Base-by-base conservation (phyloP, 108 stramenopile species). In the Bacterosira constricta region DNA sequence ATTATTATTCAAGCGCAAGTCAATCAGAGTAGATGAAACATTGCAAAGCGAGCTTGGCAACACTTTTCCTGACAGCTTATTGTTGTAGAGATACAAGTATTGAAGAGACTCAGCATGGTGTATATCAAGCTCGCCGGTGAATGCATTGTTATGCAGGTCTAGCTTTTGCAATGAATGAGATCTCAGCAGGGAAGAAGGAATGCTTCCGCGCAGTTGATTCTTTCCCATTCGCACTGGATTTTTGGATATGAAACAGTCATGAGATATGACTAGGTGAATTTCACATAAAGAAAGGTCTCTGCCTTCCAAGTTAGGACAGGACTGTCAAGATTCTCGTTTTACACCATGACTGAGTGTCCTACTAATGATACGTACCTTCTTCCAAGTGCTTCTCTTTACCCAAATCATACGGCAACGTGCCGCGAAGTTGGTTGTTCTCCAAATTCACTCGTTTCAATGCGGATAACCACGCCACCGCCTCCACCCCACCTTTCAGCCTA, bases 71-170 rank as follows among this genome's bases (percentile, higher is more conserved):
- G 77, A 57, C 35, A 92, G 59, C 4, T 59, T 58, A 51, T 89
- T 92, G 50, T 87, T 81, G 45, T 86, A 71, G 32, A 91, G 27
- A 45, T 72, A 83, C 26, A 91, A 70, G 63, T 83, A 82, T 45
- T 69, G 56, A 38, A 88, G 44, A 35, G 69, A 37, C 12, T 75
- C 15, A 15, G 81, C 62, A 35, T 61, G 49, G 3, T 71, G 58
- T 63, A 77, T 31, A 8, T 52, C 52, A 53, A 73, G 61, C 38
- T 54, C 35, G 11, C 65, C 65, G 0, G 71, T 32, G 8, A 73
- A 39, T 25, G 9, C n/a, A 32, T 64, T 64, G 10, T 51, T 63
- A 54, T 73, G 34, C 39, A 73, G 10, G 20, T 63, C 71, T 27
- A 55, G 68, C 20, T 39, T 57, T 10, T 36, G 30, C 8, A 76